phyloP scores from a whole-genome alignment of 805 yeast species.

The Metschnikowia lochheadii region DNA sequence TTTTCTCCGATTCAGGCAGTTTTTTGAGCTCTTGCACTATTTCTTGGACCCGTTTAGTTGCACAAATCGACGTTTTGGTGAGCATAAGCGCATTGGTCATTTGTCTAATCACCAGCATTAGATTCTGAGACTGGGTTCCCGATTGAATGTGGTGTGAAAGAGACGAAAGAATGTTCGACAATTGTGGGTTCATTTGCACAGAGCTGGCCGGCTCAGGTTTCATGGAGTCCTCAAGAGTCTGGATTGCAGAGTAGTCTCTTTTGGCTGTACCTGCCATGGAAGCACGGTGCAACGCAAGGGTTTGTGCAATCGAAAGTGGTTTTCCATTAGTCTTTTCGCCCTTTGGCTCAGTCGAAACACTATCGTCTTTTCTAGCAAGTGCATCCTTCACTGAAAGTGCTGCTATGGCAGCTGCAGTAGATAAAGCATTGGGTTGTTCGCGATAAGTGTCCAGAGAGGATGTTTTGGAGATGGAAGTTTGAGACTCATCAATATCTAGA shows the following conservation, averaged over 20 bases:
- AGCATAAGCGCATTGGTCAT: slow-evolving; percentile 33
- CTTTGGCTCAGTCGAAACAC: neutral
- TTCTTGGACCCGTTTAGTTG: slow-evolving; percentile 11
- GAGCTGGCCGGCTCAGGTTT: slow-evolving; percentile 6
- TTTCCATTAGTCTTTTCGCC: slow-evolving; percentile 14
- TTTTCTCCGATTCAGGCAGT: slow-evolving; percentile 19
- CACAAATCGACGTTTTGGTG: slow-evolving; percentile 12
- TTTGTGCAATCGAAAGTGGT: slow-evolving; percentile 53
- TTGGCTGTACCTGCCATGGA: slow-evolving; percentile 33
- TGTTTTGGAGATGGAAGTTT: neutral
- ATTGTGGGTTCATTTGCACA: slow-evolving; percentile 24
- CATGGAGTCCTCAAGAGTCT: slow-evolving; percentile 24
- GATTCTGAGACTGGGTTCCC: slow-evolving; percentile 19
- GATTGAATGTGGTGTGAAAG: slow-evolving; percentile 29
- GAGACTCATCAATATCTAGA: slow-evolving; percentile 27
- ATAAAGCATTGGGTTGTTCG: slow-evolving; percentile 5
- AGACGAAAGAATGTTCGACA: slow-evolving; percentile 30
- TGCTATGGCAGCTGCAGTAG: slow-evolving; percentile 15
- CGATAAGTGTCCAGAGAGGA: slow-evolving; percentile 2
- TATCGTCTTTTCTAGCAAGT: neutral
- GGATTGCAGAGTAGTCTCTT: slow-evolving; percentile 27
- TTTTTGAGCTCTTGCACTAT: slow-evolving; percentile 14
- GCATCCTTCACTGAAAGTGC: slow-evolving; percentile 11
- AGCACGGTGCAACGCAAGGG: slow-evolving; percentile 51
- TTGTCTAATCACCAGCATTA: slow-evolving; percentile 35